Base-by-base conservation (phyloP, 1,284 basidiomycete genomes). In the Stygiomarasmius scandens region DNA sequence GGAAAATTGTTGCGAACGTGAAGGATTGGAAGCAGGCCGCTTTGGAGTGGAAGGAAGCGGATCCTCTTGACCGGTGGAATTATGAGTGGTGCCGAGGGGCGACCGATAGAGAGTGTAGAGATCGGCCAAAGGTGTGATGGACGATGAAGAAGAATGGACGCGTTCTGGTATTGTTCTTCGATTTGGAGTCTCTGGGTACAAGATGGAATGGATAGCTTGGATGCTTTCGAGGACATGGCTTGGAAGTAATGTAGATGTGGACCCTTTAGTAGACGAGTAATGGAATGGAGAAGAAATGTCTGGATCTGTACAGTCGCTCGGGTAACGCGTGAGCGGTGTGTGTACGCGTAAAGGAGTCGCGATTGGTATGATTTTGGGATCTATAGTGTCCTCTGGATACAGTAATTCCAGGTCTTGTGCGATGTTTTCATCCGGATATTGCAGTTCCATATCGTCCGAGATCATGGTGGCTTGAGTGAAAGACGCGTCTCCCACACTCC, bases 41-140 rank as follows among this genome's bases (percentile, higher is more conserved):
- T 22, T 43, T n/a, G 48, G 54, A 44, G 46, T 16, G 22, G 34
- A 45, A 22, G 54, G 44, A 16, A 25, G 50, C 38, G 49, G 58
- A 36, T 50, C 38, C n/a, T 53, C 54, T 34, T 50, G 54, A 24
- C 20, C 45, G 11, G 43, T 11, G 25, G 19, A 32, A 19, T 52
- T 45, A 36, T 48, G 49, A 11, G 44, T 20, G 22, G 27, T 49
- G 24, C 38, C 49, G 22, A 23, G 24, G n/a, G 54, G 53, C 16
- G 54, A 49, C 27, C 22, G 29, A 44, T 52, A 52, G 12, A 59
- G 9, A 49, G 48, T 59, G 36, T 49, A 24, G 27, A 55, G 43
- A 48, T 55, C 41, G 11, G 44, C 27, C 10, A 58, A 25, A 11
- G 54, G 58, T 10, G 58, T 25, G 27, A 53, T n/a, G 19, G 27